These are phyloP conservation scores for Puccinia sorghi DNA, from an alignment of 1,284 basidiomycete genomes.

Conservation along the genomic window DNA sequence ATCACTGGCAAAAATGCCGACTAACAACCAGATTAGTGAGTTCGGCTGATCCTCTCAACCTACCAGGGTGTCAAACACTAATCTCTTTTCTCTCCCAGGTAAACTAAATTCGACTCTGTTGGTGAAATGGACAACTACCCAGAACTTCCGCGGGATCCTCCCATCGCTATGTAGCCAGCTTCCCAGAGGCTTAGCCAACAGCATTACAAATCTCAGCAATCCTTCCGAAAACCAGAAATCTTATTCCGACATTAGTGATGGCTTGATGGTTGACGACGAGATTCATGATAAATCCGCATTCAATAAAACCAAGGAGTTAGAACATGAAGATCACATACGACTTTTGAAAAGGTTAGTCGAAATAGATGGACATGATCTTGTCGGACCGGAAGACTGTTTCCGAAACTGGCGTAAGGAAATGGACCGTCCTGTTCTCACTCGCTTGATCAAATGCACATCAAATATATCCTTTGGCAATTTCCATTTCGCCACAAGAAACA, in stretches of 20 bases:
- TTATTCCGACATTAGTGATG: not conserved
- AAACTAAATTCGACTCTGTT: not conserved
- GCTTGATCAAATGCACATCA: not conserved
- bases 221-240: not conserved
- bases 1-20: slow-evolving; percentile 62
- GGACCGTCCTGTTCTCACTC: not conserved
- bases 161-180: not conserved
- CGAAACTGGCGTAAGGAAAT: not conserved
- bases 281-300: not conserved
- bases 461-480: not conserved
- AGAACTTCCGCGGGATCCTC: not conserved
- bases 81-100: not conserved
- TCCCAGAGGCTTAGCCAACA: not conserved
- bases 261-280: not conserved
- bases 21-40: not conserved
- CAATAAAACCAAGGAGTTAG: not conserved
- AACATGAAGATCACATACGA: not conserved
- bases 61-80: not conserved
- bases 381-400: not conserved
- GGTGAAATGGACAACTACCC: not conserved
- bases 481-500: not conserved
- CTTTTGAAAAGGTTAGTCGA: slow-evolving; percentile 8
- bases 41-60: not conserved
- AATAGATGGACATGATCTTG: not conserved
- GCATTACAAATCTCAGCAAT: not conserved